Conservation (phyloP, 306 rosid species). For the Cucurbita maxima region DNA sequence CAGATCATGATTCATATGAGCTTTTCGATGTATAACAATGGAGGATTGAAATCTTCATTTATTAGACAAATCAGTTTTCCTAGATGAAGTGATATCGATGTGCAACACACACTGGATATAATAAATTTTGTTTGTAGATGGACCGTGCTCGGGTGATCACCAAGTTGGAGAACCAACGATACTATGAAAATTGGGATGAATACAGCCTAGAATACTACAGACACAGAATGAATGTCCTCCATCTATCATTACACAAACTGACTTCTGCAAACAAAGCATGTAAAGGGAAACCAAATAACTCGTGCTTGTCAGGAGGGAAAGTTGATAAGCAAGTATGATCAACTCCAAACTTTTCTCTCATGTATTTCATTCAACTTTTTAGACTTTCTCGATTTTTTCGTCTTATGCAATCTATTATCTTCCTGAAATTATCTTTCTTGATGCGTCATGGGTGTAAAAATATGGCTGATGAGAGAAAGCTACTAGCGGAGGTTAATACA, state of each 20-base stretch:
- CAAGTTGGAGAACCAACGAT: not conserved
- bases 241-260: not conserved
- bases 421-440: slow-evolving; percentile 17
- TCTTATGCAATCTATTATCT: not conserved
- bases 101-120: not conserved
- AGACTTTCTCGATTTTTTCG: not conserved
- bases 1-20: not conserved
- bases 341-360: not conserved
- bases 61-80: not conserved
- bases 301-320: slow-evolving; percentile 8
- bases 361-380: not conserved
- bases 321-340: slow-evolving; percentile 11
- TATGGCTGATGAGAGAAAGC: slow-evolving; percentile 14
- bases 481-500: slow-evolving; percentile 9
- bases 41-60: not conserved
- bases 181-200: not conserved
- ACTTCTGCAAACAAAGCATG: slow-evolving; percentile 1
- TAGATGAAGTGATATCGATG: not conserved
- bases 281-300: not conserved
- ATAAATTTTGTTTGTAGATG: not conserved
- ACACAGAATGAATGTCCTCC: not conserved
- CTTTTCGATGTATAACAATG: not conserved
- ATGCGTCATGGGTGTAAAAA: slow-evolving; percentile 13
- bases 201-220: not conserved
- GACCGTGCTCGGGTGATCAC: not conserved